Evolutionary conservation across 140 eudicot species (phyloP), one percentile per base, ranked within the genome.

Genomic region (Oenanthe javanica): DNA sequence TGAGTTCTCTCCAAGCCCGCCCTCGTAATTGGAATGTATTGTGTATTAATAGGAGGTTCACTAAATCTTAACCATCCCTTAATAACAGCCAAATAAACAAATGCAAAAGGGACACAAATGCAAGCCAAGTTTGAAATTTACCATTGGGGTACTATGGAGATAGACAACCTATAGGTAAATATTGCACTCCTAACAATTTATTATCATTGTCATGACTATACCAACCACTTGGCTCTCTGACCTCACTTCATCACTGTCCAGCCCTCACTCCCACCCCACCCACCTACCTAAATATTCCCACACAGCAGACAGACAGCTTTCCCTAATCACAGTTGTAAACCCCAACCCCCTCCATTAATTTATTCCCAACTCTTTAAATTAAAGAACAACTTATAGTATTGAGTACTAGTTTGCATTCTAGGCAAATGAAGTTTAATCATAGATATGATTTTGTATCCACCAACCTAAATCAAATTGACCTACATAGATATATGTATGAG

Each of bases 211-310:
- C 77, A 73, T 45, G 77, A 45, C 25, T 73, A n/a, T 72, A 19
- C 55, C 76, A 72, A 72, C 69, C 50, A 16, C 10, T 43, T 61
- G 36, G 52, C 49, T 25, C 11, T 51, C 57, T 27, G 51, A 54
- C 61, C 84, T 81, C 84, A 57, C 49, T 81, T 76, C 70, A 74
- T 81, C 79, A 50, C 48, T 66, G 25, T 43, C 63, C 64, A 23
- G 64, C 36, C 50, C 69, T 57, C 80, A 15, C 83, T 21, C 67
- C 23, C 75, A 55, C 49, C 48, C 48, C 49, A 36, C 76, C 49
- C 76, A 71, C 76, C 76, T 71, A 74, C 79, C 80, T 57, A 75
- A 81, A 75, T 57, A 81, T 81, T 81, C 84, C 80, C 61, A 55
- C 75, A 73, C 63, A 57, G 38, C 71, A 81, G 27, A 61, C 66